Percentiles rank a stretch among this genome's conserved stretches.
Conservation (phyloP, 768 basidiomycete genomes). For the Lentinula lateritia region DNA sequence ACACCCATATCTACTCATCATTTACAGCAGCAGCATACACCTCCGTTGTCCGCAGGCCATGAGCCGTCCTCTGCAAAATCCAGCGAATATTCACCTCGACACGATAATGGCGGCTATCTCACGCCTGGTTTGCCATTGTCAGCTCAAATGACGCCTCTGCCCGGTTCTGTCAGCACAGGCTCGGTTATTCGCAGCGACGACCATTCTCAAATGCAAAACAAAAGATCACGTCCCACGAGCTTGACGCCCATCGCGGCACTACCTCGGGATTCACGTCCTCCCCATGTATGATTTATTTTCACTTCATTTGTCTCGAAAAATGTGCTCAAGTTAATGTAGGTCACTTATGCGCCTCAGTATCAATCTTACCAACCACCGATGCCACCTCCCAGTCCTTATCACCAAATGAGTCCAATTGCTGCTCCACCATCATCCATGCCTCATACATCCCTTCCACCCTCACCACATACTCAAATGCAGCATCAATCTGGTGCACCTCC, state of each 20-base stretch:
- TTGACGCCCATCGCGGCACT: slow-evolving; percentile 26
- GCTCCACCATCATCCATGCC: slow-evolving; percentile 16
- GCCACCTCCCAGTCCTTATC: slow-evolving; percentile 26
- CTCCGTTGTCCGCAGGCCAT: slow-evolving; percentile 40
- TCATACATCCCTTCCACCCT: slow-evolving; percentile 20
- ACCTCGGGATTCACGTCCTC: slow-evolving; percentile 42
- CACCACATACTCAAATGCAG: slow-evolving; percentile 39
- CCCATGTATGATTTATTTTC: slow-evolving; percentile 38
- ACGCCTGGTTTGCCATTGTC: slow-evolving; percentile 43
- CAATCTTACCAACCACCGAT: slow-evolving; percentile 33
- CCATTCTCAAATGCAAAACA: slow-evolving; percentile 33
- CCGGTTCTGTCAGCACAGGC: slow-evolving; percentile 28
- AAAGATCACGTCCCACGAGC: slow-evolving; percentile 34
- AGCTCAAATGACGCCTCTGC: slow-evolving; percentile 34
- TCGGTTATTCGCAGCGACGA: slow-evolving; percentile 32
- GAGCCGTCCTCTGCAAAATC: slow-evolving; percentile 27
- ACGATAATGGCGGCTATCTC: slow-evolving; percentile 44
- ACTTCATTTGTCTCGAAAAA: slow-evolving; percentile 4
- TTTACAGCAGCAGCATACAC: slow-evolving; percentile 43
- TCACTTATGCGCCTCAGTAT: slow-evolving; percentile 38
- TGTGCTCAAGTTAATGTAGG: slow-evolving; percentile 13
- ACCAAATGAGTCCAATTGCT: slow-evolving; percentile 24
- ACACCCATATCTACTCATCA: slow-evolving; percentile 16
- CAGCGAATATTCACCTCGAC: slow-evolving; percentile 38
- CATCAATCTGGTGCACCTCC: slow-evolving; percentile 29